phyloP scores from a whole-genome alignment of 75 land plant species.

The Azolla pinnata region DNA sequence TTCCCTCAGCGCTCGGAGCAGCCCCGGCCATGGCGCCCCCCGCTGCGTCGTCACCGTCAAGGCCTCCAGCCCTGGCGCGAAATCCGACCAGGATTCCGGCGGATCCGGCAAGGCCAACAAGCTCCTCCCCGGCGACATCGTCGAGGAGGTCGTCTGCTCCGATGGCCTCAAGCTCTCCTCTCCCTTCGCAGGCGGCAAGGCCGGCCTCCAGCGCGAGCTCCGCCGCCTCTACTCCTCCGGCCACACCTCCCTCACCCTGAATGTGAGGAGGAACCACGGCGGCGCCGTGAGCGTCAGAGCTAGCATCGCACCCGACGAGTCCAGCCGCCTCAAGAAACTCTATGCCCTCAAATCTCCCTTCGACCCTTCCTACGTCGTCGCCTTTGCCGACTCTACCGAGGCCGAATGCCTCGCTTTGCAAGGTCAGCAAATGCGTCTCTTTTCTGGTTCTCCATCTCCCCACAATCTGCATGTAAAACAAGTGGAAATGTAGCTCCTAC shows the following conservation, averaged over 20 bases:
- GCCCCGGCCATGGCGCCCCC: no score
- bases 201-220: conserved; percentile 49
- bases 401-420: conserved; percentile 47
- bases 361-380: conserved; percentile 59
- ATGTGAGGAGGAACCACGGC: conserved; percentile 35
- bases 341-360: conserved; percentile 43
- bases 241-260: conserved; percentile 40
- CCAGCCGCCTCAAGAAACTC: conserved; percentile 18
- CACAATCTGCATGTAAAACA: no score
- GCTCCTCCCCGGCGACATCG: background rate
- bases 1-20: no score
- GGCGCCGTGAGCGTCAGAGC: conserved; percentile 31
- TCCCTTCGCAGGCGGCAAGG: conserved; percentile 48
- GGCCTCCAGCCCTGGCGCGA: no score
- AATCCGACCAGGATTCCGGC: no score
- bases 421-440: no score
- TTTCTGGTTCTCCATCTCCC: no score
- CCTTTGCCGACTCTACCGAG: conserved; percentile 47
- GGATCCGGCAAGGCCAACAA: no score
- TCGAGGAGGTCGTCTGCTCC: background rate
- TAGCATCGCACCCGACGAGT: conserved; percentile 39
- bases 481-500: no score
- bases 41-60: no score
- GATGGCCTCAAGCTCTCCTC: conserved; percentile 5
- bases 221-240: conserved; percentile 36